Base-by-base conservation (phyloP, 2,329 filamentous ascomycete species). In the Periconia sp. region DNA sequence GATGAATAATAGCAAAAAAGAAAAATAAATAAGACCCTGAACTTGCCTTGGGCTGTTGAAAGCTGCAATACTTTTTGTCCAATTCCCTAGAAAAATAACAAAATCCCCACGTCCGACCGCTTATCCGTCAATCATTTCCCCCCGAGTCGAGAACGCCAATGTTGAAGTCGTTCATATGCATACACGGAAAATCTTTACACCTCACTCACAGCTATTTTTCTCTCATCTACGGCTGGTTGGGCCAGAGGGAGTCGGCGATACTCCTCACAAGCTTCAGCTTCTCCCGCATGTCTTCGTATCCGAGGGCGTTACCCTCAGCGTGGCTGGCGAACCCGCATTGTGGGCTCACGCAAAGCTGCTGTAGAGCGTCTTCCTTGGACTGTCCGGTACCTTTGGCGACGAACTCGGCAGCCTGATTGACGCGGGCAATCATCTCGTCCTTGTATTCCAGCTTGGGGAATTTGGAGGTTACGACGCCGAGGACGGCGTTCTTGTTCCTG, bases 191-290 rank as follows among this genome's bases (percentile, higher is more conserved):
- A n/a, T 20, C 19, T 17, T 7, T n/a, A n/a, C 41, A 17, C 41
- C 15, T 18, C n/a, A 15, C 11, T n/a, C n/a, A n/a, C 37, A 18
- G 6, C 37, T 10, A 18, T 10, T 10, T 41, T 18, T 27, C 5
- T 3, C 8, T 43, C 17, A 13, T 18, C 35, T 62, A 83, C 58
- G 76, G 68, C 74, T 84, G 74, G 18, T 79, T 78, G 3, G 81
- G 79, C 89, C 89, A 92, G 53, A 92, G 82, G 64, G 87, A 84
- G 66, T 91, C 83, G 2, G 89, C 88, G 64, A 92, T 85, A 62
- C 85, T 79, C 58, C 88, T 82, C 17, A 92, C 87, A 49, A 92
- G 75, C 60, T 82, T 78, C 64, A 92, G 74, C 78, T 92, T 92
- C 72, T 82, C 84, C 75, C 84, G 84, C 85, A 92, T 87, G 57